Evolutionary conservation across 78 protist genomes (phyloP).

Genomic region (Polysphondylium violaceum): DNA sequence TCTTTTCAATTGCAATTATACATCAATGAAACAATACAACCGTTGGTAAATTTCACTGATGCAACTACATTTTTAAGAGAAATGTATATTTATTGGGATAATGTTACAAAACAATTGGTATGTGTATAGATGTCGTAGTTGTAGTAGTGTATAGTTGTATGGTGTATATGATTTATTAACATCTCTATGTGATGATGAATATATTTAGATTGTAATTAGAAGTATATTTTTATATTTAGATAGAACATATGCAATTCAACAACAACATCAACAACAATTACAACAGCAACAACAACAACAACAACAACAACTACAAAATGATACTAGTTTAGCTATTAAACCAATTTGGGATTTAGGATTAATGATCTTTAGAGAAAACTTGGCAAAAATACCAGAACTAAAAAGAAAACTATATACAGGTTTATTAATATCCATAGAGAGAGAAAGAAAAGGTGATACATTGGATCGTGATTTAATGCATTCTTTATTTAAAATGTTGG

Average conservation of each 20-base stretch:
- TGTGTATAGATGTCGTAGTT: not conserved
- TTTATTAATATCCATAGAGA: slow-evolving; percentile 69
- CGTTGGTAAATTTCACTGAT: not conserved
- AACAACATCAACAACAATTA: too few relatives aligned
- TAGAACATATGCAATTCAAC: slow-evolving; percentile 87
- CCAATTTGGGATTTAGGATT: slow-evolving; percentile 91
- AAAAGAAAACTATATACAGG: slow-evolving; percentile 26
- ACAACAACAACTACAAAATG: not conserved
- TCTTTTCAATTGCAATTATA: slow-evolving; percentile 29
- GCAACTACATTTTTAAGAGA: not conserved
- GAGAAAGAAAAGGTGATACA: slow-evolving; percentile 85
- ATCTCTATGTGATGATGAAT: not conserved
- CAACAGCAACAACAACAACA: too few relatives aligned
- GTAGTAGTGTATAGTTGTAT: not conserved
- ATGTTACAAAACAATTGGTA: slow-evolving; percentile 74
- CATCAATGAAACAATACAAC: not conserved
- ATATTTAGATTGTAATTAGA: slow-evolving; percentile 83
- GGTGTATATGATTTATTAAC: too few relatives aligned
- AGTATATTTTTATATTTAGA: slow-evolving; percentile 91
- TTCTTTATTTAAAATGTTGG: slow-evolving; percentile 83
- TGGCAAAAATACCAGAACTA: slow-evolving; percentile 50
- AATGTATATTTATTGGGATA: slow-evolving; percentile 57
- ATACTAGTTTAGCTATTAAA: too few relatives aligned
- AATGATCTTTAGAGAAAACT: slow-evolving; percentile 53
- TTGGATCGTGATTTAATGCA: slow-evolving; percentile 76